Evolutionary conservation across 2,329 filamentous ascomycete genomes (phyloP), one percentile per base, ranked within the genome.

Genomic region (Alternaria metachromatica): DNA sequence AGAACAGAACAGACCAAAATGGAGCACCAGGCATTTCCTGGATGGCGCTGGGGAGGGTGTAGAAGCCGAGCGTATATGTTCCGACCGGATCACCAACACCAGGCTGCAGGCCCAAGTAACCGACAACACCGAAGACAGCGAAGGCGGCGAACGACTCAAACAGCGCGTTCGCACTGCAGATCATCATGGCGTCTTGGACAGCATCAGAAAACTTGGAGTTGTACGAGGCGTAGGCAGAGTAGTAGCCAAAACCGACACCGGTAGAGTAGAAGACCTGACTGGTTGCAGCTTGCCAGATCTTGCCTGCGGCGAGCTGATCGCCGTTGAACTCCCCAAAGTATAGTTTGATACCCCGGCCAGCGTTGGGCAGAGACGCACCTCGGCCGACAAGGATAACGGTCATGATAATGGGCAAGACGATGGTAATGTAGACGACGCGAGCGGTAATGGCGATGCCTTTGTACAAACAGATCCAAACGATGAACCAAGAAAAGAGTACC

Each of bases 161-260:
- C 0, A 85, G 65, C 1, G 84, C 81, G 50, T 87, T 87, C 67
- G 84, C 85, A 30, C 78, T 73, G n/a, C 83, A 83, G 20, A 87
- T 84, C 9, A 87, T 76, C 50, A 87, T 77, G 0, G 86, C 83
- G 60, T 87, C 86, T 80, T 85, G 83, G 1, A 87, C 85, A 3
- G 85, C 84, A 54, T 87, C 87, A 5, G 85, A 84, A 70, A 86
- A 82, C 62, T 79, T 83, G 67, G 73, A 67, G 55, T 87, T 87
- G 71, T 87, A 87, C 0, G 84, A 87, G 0, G 85, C 85, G 64
- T 87, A 87, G 0, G 83, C 84, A 0, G 84, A 87, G 63, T 86
- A 87, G 67, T 87, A 87, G 4, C 85, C 85, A 18, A 65, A 62
- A 18, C 59, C 62, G 18, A 67, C 83, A 6, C 85, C 85, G 0